phyloP scores from a whole-genome alignment of 2,329 filamentous ascomycete genomes.

The Stemphylium lycopersici region DNA sequence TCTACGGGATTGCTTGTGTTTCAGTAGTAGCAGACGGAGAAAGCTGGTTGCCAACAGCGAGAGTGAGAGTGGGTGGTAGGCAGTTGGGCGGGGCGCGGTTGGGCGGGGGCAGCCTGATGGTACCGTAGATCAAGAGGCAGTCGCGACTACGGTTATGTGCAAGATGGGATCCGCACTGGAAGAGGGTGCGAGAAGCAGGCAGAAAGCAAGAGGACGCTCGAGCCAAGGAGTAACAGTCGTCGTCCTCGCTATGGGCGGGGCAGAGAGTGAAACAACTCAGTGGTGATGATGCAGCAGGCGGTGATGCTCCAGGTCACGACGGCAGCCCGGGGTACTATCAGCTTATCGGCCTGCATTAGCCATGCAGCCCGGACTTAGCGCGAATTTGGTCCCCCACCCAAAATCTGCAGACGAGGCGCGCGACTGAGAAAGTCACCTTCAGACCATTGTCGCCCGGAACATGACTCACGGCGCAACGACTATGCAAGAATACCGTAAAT shows the following conservation, averaged over 20 bases:
- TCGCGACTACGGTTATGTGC: neutral
- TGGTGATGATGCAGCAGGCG: slow-evolving; percentile 1
- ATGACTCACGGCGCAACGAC: slow-evolving; percentile 34
- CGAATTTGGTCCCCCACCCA: slow-evolving; percentile 27
- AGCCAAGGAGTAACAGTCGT: neutral
- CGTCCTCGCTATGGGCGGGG: slow-evolving; percentile 9
- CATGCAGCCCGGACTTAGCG: slow-evolving; percentile 4
- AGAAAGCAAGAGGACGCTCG: neutral
- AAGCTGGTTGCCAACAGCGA: neutral
- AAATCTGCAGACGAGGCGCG: slow-evolving; percentile 23
- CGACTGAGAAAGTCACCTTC: slow-evolving; percentile 21
- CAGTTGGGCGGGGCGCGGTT: slow-evolving; percentile 17
- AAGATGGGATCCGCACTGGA: neutral
- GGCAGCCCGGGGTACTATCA: slow-evolving; percentile 26
- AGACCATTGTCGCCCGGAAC: slow-evolving; percentile 8
- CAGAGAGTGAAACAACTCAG: slow-evolving; percentile 3
- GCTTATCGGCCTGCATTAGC: slow-evolving; percentile 29
- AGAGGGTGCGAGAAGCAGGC: neutral
- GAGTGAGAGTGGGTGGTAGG: slow-evolving; percentile 2
- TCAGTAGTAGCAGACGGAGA: neutral
- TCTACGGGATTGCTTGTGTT: neutral
- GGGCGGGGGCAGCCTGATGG: slow-evolving; percentile 7
- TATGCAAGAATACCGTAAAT: slow-evolving; percentile 19
- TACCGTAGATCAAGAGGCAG: slow-evolving; percentile 7
- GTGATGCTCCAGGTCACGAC: slow-evolving; percentile 18